Conservation (phyloP, 371 early-diverging fungal species). For the Mucor racemosus region DNA sequence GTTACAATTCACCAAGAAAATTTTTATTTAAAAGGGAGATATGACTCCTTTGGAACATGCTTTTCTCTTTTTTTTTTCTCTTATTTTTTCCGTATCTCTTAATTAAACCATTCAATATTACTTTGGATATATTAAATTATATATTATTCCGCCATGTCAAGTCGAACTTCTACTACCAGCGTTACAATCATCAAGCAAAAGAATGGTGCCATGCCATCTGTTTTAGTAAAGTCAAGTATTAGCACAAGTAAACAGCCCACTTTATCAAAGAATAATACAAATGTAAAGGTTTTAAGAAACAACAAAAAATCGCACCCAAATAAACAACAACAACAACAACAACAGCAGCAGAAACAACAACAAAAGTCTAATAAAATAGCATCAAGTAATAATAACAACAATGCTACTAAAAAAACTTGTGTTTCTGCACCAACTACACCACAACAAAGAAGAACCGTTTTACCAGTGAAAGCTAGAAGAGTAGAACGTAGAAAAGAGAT, state of each 20-base stretch:
- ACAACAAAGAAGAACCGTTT: constrained; percentile 22
- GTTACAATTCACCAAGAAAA: neutral
- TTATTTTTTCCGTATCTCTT: constrained; percentile 1
- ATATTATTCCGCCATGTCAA: constrained; percentile 6
- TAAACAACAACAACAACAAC: neutral
- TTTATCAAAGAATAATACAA: neutral
- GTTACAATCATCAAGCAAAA: neutral
- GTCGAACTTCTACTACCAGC: neutral
- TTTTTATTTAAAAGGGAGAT: constrained; percentile 1
- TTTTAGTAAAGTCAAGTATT: neutral
- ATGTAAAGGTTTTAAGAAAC: neutral
- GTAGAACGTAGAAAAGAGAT: constrained; percentile 30
- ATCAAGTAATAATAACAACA: neutral
- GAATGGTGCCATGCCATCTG: neutral
- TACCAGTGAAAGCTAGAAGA: constrained; percentile 27
- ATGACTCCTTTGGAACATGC: neutral
- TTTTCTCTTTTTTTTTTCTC: neutral
- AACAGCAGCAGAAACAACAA: neutral
- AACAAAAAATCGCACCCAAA: neutral
- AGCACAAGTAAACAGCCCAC: constrained; percentile 1
- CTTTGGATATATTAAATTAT: constrained; percentile 2
- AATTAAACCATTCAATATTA: neutral
- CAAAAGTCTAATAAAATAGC: constrained; percentile 1
- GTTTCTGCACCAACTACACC: constrained; percentile 30
- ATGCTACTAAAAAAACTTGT: neutral